Conservation (phyloP, 2,329 filamentous ascomycete genomes). For the Coleophoma crateriformis region DNA sequence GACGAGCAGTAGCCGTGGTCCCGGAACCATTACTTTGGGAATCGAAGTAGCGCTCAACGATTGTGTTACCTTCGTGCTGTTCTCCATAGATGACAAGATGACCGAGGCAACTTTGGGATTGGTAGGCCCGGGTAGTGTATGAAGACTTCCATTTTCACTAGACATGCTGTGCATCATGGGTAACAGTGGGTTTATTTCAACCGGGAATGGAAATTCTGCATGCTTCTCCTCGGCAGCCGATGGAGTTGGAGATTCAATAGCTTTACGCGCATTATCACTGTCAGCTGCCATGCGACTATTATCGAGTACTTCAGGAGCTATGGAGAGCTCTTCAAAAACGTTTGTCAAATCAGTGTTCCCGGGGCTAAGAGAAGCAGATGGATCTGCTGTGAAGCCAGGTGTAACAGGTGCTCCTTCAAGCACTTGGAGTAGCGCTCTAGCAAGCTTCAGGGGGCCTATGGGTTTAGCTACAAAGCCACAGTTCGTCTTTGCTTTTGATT, state of each 20-base stretch:
- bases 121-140: not conserved
- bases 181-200: not conserved
- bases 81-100: not conserved
- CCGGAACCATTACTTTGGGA: not conserved
- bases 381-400: conserved; percentile 7
- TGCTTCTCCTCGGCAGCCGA: conserved; percentile 17
- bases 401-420: conserved; percentile 15
- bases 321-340: conserved; percentile 21
- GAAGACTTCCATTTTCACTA: not conserved
- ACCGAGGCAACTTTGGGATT: not conserved
- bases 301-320: conserved; percentile 21
- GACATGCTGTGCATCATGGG: conserved; percentile 1
- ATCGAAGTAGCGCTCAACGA: not conserved
- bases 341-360: conserved; percentile 19
- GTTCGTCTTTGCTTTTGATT: conserved; percentile 11
- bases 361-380: not conserved
- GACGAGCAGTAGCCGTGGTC: conserved; percentile 28
- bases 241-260: conserved; percentile 24
- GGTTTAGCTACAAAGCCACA: conserved; percentile 25
- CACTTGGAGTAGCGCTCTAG: conserved; percentile 21
- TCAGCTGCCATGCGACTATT: conserved; percentile 25
- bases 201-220: conserved; percentile 24
- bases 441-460: conserved; percentile 25
- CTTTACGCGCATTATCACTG: conserved; percentile 24
- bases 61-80: not conserved